phyloP scores from a whole-genome alignment of 345 rosid genomes.

The Melaleuca alternifolia region DNA sequence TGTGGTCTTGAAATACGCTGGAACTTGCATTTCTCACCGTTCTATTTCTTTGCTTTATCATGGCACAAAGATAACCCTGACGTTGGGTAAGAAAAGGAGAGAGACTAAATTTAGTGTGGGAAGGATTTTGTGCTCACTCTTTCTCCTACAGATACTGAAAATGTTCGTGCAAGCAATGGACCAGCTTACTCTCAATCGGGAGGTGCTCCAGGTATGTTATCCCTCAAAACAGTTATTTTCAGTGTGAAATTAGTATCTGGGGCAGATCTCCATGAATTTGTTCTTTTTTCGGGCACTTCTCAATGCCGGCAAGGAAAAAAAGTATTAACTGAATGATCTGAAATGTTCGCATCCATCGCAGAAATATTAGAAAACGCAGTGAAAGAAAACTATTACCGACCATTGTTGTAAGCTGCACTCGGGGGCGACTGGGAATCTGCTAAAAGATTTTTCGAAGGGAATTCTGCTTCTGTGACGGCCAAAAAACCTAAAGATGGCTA shows the following conservation, averaged over 20 bases:
- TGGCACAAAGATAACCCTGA: no score
- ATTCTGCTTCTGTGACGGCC: neutral
- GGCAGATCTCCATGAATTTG: neutral
- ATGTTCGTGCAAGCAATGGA: accelerated
- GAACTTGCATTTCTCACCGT: no score
- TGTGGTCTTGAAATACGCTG: neutral
- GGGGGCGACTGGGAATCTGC: neutral
- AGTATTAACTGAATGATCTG: neutral
- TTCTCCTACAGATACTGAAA: neutral
- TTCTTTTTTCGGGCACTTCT: neutral
- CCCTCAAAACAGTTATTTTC: neutral
- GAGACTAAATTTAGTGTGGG: no score
- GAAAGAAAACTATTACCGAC: neutral
- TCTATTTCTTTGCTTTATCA: no score
- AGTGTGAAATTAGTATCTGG: accelerated
- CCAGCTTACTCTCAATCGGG: neutral
- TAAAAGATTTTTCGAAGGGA: neutral
- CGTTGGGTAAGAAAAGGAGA: neutral
- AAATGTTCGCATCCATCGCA: neutral
- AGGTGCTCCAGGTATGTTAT: neutral
- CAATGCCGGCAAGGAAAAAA: neutral
- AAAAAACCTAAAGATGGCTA: no score
- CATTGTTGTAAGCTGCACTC: neutral
- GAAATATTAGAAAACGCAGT: neutral
- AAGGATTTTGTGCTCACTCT: neutral